Evolutionary conservation across 192 early-diverging fungal genomes (phyloP).

Genomic region (Backusella parvicylindrica): DNA sequence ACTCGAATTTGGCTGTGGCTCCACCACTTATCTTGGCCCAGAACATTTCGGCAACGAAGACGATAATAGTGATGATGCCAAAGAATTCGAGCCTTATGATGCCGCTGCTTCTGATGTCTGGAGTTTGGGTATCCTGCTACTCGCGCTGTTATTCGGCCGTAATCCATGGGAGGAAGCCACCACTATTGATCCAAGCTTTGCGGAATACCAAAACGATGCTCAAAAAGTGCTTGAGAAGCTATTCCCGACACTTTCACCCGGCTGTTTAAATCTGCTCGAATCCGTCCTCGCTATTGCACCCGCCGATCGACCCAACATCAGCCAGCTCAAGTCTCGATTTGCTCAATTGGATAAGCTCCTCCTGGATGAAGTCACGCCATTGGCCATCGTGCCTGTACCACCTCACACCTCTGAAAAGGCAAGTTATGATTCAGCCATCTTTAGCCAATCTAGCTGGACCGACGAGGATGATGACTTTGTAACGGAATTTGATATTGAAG

Average conservation of each 20-base stretch:
- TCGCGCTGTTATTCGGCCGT: conserved; percentile 71
- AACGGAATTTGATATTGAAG: conserved; percentile 12
- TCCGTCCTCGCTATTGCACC: conserved; percentile 44
- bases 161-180: conserved; percentile 75
- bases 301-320: conserved; percentile 34
- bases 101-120: conserved; percentile 72
- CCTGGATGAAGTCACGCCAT: background rate
- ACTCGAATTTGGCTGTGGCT: conserved; percentile 84
- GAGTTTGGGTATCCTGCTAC: conserved; percentile 75
- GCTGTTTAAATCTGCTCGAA: conserved; percentile 36
- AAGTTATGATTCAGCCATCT: conserved; percentile 26
- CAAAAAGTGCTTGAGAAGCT: conserved; percentile 39
- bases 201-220: conserved; percentile 43
- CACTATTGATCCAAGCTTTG: conserved; percentile 42
- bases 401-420: conserved; percentile 8
- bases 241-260: conserved; percentile 43
- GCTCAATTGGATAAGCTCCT: background rate
- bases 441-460: conserved; percentile 13
- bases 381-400: conserved; percentile 18
- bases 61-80: conserved; percentile 20
- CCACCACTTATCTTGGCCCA: conserved; percentile 88
- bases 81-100: conserved; percentile 39
- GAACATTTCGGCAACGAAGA: conserved; percentile 47
- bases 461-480: conserved; percentile 16
- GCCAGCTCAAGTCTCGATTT: conserved; percentile 23